Evolutionary conservation across 2,329 filamentous ascomycete genomes (phyloP), one percentile per base, ranked within the genome.

Genomic region (Aspergillus carbonarius): DNA sequence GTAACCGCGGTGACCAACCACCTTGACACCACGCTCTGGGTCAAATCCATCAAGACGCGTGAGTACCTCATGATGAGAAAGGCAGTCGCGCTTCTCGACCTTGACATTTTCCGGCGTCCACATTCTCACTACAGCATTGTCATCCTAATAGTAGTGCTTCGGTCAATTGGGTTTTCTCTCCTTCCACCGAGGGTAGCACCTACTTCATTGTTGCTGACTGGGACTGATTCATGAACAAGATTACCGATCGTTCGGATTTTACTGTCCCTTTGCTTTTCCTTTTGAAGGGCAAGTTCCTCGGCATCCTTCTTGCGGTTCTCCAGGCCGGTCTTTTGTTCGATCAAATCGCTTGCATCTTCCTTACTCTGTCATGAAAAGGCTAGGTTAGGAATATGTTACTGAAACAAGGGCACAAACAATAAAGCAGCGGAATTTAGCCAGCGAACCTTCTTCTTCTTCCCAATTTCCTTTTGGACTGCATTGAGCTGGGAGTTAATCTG

Each of bases 61-160:
- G 60, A 98, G 85, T 55, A 99, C 92, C 74, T 98, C 93, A 76
- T 99, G 95, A 76, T 99, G 95, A 53, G 93, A 96, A 62, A 98
- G 88, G 62, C 82, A 84, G 58, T 89, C 83, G 68, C 86, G 85
- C 82, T 93, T 93, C 77, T 92, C 86, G 50, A 90, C 85, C 20
- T 79, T 83, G 59, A 88, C 83, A 54, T 88, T 88, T 66, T 92
- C 87, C 0, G 93, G 93, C 5, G 86, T 85, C 93, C 93, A 99
- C 30, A 84, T 89, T 69, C 87, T 85, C 67, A 91, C 81, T 32
- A 92, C 76, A 42, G 80, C 82, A 76, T 99, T 98, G 81, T 96
- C 85, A 74, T 95, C 92, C 84, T 84, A 64, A 10, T 12, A 7
- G 15, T 13, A 25, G 30, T 49, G 30, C 37, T 50, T 32, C 25